Conservation (phyloP, 148 eudicot genomes). For the Spergularia bocconei region DNA sequence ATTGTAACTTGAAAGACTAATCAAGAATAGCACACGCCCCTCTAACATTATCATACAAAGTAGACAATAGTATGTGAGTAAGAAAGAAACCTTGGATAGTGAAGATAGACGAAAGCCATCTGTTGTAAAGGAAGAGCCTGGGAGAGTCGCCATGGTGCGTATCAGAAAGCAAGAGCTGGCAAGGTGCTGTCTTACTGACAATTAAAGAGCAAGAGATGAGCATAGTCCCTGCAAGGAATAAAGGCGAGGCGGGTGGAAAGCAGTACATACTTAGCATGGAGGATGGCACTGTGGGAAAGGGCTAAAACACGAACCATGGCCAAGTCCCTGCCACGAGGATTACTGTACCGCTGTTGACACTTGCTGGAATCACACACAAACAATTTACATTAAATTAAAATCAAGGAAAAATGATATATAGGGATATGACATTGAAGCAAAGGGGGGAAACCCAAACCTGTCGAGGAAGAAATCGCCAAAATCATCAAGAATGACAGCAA, state of each 20-base stretch:
- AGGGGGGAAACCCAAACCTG: conserved; percentile 32
- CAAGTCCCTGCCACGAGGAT: conserved; percentile 76
- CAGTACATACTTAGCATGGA: conserved; percentile 66
- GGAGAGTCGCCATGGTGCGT: conserved; percentile 81
- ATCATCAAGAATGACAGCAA: conserved; percentile 64
- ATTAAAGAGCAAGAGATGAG: background rate
- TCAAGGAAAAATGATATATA: background rate
- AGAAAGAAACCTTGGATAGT: conserved; percentile 51
- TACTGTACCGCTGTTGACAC: conserved; percentile 63
- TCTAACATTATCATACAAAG: background rate
- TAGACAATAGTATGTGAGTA: background rate
- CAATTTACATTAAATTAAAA: no score
- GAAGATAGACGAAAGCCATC: conserved; percentile 78
- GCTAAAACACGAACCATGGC: conserved; percentile 76
- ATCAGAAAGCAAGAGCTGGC: conserved; percentile 77
- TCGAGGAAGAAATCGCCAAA: conserved; percentile 61
- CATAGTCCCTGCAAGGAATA: background rate
- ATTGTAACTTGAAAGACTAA: background rate
- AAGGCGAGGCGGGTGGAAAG: background rate
- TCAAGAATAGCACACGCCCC: background rate
- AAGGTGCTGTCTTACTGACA: conserved; percentile 49
- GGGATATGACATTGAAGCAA: background rate
- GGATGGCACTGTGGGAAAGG: conserved; percentile 65
- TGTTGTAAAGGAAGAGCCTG: conserved; percentile 68
- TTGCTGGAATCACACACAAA: conserved; percentile 30